These are phyloP conservation scores for Gossypium turneri DNA, from an alignment of 345 rosid genomes.

Conservation along the genomic window DNA sequence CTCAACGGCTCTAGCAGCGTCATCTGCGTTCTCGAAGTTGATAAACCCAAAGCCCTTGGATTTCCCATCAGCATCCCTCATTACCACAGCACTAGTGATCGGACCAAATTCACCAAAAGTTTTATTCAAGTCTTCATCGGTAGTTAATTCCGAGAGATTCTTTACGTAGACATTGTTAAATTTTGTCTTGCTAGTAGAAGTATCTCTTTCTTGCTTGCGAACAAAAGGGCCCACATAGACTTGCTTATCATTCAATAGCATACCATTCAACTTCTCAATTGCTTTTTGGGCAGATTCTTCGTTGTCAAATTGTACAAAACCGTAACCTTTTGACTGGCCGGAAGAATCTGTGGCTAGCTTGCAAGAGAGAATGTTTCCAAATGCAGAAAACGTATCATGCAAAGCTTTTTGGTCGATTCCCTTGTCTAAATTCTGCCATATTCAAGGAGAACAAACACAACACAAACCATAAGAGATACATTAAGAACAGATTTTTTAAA, in stretches of 20 bases:
- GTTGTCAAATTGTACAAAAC: conserved; percentile 81
- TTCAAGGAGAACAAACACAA: not conserved
- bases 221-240: conserved; percentile 93
- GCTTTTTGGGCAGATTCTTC: conserved; percentile 82
- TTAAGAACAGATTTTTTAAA: not conserved
- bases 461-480: not conserved
- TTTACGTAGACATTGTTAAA: conserved; percentile 90
- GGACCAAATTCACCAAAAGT: conserved; percentile 70
- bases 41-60: conserved; percentile 91
- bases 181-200: conserved; percentile 37
- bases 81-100: conserved; percentile 78
- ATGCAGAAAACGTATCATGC: conserved; percentile 76
- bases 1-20: conserved; percentile 80
- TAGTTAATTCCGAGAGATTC: conserved; percentile 64
- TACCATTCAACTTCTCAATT: conserved; percentile 73
- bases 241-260: conserved; percentile 93
- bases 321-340: conserved; percentile 93
- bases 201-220: conserved; percentile 88
- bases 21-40: conserved; percentile 74
- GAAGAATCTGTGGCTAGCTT: conserved; percentile 80
- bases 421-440: conserved; percentile 76
- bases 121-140: conserved; percentile 69
- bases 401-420: conserved; percentile 84
- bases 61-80: conserved; percentile 83
- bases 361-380: conserved; percentile 87